Base-by-base conservation (phyloP, 2,329 filamentous ascomycete species). In the Apiospora phragmitis region DNA sequence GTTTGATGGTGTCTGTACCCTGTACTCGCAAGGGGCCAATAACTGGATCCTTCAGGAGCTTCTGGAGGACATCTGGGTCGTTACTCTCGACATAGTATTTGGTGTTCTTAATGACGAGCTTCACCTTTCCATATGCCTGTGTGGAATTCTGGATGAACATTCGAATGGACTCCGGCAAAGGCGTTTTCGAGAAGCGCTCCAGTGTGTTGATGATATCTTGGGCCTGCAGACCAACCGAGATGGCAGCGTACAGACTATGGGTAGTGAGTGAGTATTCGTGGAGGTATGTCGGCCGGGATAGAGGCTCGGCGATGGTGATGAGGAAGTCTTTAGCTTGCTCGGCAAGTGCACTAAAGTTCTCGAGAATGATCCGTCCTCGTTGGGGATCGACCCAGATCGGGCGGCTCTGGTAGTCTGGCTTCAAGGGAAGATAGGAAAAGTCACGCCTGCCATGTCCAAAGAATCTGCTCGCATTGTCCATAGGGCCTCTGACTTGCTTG, bases 251-350 rank as follows among this genome's bases (percentile, higher is more conserved):
- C 69, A 99, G 86, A 81, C 94, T 97, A 82, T 98, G 95, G 32
- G 93, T 91, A 2, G 94, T 98, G 76, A 99, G 88, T 70, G 91
- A 89, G 81, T 98, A 98, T 82, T 99, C 95, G 84, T 98, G 96
- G 73, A 98, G 89, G 78, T 94, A 95, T 6, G 91, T 93, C 71
- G 96, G 95, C 71, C 95, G 91, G 45, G 95, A 98, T 71, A 95
- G 86, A 24, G 95, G 96, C 83, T 99, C 95, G 73, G 95, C 94
- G 75, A 99, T 95, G 65, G 96, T 97, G 76, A 97, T 97, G 71
- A 99, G 86, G 79, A 99, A 97, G 80, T 97, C 94, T 79, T 97
- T 94, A 0, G 94, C 95, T 77, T 95, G 92, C 70, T 92, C 89
- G 70, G 95, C 94, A 70, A 96, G 86, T 2, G 95, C 93, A 68